Base-by-base conservation (phyloP, 371 early-diverging fungal genomes). In the Syncephalastrum racemosum region DNA sequence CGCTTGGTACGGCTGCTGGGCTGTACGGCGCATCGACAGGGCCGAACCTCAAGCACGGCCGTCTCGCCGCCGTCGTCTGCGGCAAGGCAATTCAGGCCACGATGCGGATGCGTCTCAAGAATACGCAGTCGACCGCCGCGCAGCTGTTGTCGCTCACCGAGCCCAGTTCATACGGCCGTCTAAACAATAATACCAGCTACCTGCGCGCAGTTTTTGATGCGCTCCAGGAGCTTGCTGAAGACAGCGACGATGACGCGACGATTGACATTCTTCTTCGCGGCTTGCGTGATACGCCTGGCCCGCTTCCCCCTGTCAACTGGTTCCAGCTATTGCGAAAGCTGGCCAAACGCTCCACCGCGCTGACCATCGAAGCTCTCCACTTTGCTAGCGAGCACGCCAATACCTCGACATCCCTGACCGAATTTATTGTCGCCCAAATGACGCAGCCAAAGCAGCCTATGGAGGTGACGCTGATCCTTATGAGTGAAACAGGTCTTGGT, bases 241-340 rank as follows among this genome's bases (percentile, higher is more conserved):
- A 47, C 15, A 16, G 48, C 12, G n/a, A 43, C 13, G 25, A 44
- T 45, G 14, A 15, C 18, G 14, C 18, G 16, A 20, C 40, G 10
- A 56, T 31, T 31, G 57, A 44, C 1, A 42, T 68, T n/a, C 44
- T 75, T 4, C 13, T 78, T 4, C 16, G 47, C 5, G 57, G 64
- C 39, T 43, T 78, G 1, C 52, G 63, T n/a, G 51, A 63, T 0
- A 71, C 73, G 10, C 74, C 78, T 0, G 76, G 81, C 0, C 83
- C 85, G 1, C 59, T 84, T 18, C 83, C 85, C 7, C 71, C 82
- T 1, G 85, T 84, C 8, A 82, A 84, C 43, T 84, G 85, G 85
- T 82, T 79, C 54, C 65, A 61, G 0, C 27, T 81, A 14, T 45
- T 82, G 39, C 62, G 57, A 1, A 66, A 70, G 12, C 24, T 79